phyloP scores from a whole-genome alignment of 805 yeast genomes.

The Saccharomycopsis lassenensis region DNA sequence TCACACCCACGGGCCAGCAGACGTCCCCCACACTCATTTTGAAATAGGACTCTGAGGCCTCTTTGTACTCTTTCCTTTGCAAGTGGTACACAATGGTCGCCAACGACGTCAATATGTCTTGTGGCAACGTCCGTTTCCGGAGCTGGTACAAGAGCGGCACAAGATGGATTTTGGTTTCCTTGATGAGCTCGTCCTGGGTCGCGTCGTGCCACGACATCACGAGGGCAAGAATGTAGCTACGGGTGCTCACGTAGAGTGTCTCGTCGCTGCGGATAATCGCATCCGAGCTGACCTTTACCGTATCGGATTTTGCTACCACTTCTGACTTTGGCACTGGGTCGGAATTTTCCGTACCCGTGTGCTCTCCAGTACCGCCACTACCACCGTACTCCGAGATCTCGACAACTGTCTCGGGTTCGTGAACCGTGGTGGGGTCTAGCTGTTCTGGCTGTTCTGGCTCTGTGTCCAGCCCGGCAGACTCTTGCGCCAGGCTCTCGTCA shows the following conservation, averaged over 20 bases:
- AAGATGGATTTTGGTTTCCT: constrained; percentile 38
- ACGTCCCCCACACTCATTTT: constrained; percentile 75
- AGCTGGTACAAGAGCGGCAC: constrained; percentile 45
- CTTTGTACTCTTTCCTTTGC: constrained; percentile 39
- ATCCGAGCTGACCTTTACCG: no score
- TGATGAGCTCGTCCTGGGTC: constrained; percentile 25
- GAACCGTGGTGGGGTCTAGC: constrained; percentile 1
- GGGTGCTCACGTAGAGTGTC: no score
- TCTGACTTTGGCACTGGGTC: no score
- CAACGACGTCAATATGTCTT: constrained; percentile 36
- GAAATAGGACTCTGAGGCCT: constrained; percentile 61
- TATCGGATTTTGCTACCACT: no score
- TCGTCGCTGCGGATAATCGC: no score
- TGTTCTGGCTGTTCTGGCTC: no score
- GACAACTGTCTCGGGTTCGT: no score
- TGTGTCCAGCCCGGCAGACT: no score
- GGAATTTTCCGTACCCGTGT: no score
- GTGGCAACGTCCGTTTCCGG: constrained; percentile 31
- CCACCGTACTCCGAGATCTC: not conserved
- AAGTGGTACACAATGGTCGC: constrained; percentile 48
- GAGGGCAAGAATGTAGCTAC: no score
- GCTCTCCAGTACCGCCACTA: not conserved
- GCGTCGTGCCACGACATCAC: no score
- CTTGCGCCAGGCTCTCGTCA: no score
- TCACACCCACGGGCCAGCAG: constrained; percentile 88